phyloP scores from a whole-genome alignment of 2,329 filamentous ascomycete species.

The Fusarium irregulare region DNA sequence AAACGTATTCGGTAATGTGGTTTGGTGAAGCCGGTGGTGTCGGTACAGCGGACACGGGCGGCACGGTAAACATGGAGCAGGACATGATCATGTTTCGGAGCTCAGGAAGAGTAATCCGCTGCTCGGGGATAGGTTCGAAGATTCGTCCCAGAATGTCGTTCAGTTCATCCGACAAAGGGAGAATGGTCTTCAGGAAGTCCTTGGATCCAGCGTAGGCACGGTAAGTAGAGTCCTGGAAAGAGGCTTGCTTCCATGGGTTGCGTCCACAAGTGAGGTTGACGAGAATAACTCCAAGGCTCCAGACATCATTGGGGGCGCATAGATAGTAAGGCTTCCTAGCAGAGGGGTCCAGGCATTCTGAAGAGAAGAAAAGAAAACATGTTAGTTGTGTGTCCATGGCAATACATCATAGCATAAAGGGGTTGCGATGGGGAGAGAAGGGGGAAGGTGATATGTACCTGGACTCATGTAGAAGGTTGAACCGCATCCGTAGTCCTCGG shows the following conservation, averaged over 20 bases:
- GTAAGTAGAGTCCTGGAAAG: slow-evolving; percentile 93
- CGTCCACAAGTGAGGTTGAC: slow-evolving; percentile 98
- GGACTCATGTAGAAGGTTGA: slow-evolving; percentile 99
- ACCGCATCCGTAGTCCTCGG: slow-evolving; percentile 95
- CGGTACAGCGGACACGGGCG: slow-evolving; percentile 49
- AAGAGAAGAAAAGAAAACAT: slow-evolving; percentile 40
- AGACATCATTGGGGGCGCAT: slow-evolving; percentile 95
- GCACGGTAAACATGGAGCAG: slow-evolving; percentile 79
- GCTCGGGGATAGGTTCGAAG: slow-evolving; percentile 86
- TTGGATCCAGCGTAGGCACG: slow-evolving; percentile 86
- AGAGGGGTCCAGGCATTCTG: slow-evolving; percentile 90
- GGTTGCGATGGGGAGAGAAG: slow-evolving; percentile 20
- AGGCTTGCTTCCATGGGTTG: slow-evolving; percentile 99
- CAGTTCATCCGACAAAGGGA: slow-evolving; percentile 89
- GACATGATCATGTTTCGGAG: slow-evolving; percentile 80
- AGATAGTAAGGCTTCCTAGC: slow-evolving; percentile 82
- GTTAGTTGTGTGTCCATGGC: slow-evolving; percentile 42
- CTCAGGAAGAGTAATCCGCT: slow-evolving; percentile 84
- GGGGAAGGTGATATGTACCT: slow-evolving; percentile 69
- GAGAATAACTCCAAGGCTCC: slow-evolving; percentile 97
- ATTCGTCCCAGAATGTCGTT: slow-evolving; percentile 88
- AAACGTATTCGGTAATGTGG: slow-evolving; percentile 59
- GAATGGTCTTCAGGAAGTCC: slow-evolving; percentile 90
- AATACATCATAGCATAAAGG: slow-evolving; percentile 6
- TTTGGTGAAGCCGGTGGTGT: slow-evolving; percentile 59